Conservation (phyloP, 208 protist species). For the Acanthamoeba lenticulata region DNA sequence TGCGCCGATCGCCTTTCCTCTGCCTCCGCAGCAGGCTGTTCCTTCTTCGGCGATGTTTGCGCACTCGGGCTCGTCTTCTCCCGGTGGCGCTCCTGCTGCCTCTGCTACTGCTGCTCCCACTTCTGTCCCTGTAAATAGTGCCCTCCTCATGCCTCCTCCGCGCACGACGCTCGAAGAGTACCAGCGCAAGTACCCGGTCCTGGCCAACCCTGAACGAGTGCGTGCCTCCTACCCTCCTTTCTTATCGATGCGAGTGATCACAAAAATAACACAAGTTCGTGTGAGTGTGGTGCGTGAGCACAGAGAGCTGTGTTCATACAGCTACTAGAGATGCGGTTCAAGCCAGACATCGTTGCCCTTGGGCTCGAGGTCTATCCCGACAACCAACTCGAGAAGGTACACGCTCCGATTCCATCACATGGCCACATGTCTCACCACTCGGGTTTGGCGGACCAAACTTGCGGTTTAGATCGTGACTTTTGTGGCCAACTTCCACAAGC, state of each 20-base stretch:
- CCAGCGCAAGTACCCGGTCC: slow-evolving; percentile 2
- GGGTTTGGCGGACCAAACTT: too few species aligned
- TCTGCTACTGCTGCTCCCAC: not conserved
- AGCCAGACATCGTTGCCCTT: slow-evolving; percentile 36
- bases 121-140: not conserved
- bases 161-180: slow-evolving; percentile 37
- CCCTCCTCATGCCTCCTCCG: not conserved
- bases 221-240: not conserved
- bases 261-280: not conserved
- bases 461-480: slow-evolving; percentile 36
- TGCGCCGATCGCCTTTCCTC: not conserved
- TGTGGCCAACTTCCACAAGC: slow-evolving; percentile 58
- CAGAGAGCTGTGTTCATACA: slow-evolving; percentile 35
- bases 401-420: too few species aligned
- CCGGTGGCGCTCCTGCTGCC: too few species aligned
- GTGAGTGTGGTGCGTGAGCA: not conserved
- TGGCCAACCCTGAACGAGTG: slow-evolving; percentile 38
- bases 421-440: too few species aligned
- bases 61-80: too few species aligned
- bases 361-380: slow-evolving; percentile 28
- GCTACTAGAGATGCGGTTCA: slow-evolving; percentile 55
- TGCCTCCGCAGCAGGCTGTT: not conserved
- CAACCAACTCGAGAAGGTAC: slow-evolving; percentile 30
- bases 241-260: not conserved
- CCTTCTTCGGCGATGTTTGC: too few species aligned